Evolutionary conservation across 371 early-diverging fungal genomes (phyloP), one percentile per base, ranked within the genome.

Genomic region (Mucor racemosus): DNA sequence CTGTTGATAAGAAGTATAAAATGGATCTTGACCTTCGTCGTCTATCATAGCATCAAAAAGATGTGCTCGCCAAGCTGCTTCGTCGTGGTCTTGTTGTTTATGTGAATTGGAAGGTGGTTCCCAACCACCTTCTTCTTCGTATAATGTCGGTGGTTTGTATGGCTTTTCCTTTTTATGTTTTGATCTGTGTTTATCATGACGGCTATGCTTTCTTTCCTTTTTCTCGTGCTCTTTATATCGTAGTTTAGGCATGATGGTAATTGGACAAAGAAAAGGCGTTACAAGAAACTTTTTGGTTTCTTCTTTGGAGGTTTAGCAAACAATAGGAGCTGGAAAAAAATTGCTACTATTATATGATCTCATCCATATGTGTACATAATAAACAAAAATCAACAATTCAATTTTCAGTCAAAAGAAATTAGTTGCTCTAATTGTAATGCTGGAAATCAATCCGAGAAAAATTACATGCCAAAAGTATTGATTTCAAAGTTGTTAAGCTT

Each of bases 21-120:
- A 77, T 10, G 76, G 66, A 66, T 82, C 80, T 56, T 72, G 71
- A 3, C 77, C 79, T 66, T 83, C 84, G 53, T 83, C 84, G 0
- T 78, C 77, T 42, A 72, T 71, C 84, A 83, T 83, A 41, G 79
- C 84, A 26, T 76, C 71, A 55, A 83, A 83, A n/a, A 83, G 39
- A 21, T 66, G 67, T 35, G 76, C 75, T 46, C 70, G 66, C 84
- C 84, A 83, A n/a, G 39, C 71, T 1, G 40, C 55, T 38, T 77
- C 72, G 15, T 65, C 67, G 26, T 26, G 1, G 26, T 3, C 26
- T 26, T 26, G 26, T 10, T 64, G 33, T 31, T 71, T 66, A 4
- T 64, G 7, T 4, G 72, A 58, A 19, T 53, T 31, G 11, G 26
- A n/a, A 9, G 72, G 72, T 7, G 78, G 75, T 3, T 63, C 50